Base-by-base conservation (phyloP, 352 stramenopile genomes). In the Pythium sp. region DNA sequence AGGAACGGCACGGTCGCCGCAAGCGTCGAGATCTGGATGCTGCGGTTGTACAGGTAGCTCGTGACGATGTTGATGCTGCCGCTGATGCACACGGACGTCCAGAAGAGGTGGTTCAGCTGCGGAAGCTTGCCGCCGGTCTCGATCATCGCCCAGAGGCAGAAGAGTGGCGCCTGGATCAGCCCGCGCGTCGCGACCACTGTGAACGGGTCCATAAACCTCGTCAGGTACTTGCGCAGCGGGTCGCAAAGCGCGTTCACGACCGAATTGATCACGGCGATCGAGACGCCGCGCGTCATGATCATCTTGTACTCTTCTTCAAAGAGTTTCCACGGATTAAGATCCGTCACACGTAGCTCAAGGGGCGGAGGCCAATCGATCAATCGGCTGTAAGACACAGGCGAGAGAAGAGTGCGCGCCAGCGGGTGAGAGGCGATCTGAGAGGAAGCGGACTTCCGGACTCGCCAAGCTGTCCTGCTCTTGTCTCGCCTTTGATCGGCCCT, bases 221-320 rank as follows among this genome's bases (percentile, higher is more conserved):
- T 93, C 71, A 93, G 70, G 65, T 93, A 91, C 80, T 93, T 93
- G 79, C 86, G 86, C 79, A 93, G 71, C 63, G 86, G 86, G 67
- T 93, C 86, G 60, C 82, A 91, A 15, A 93, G 78, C 60, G 86
- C 86, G 56, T 89, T 92, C 28, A 92, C 84, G 41, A 91, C 73
- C 57, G 86, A 93, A 75, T 91, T 93, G 66, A 93, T 73, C 34
- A 93, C 75, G 22, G 86, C 86, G 71, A 93, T 90, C 30, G 78
- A 91, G 28, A 93, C 74, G 26, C 86, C 84, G 47, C 79, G 85
- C 59, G 82, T 85, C 65, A 91, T 73, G 43, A 89, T 41, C 80
- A 92, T 90, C 14, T 30, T 76, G 63, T 6, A 20, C 20, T 24
- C 46, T 53, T 24, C n/a, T 24, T 53, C 38, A 18, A 47, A 18